phyloP scores from a whole-genome alignment of 768 basidiomycete species.

The Lepiota venenata region DNA sequence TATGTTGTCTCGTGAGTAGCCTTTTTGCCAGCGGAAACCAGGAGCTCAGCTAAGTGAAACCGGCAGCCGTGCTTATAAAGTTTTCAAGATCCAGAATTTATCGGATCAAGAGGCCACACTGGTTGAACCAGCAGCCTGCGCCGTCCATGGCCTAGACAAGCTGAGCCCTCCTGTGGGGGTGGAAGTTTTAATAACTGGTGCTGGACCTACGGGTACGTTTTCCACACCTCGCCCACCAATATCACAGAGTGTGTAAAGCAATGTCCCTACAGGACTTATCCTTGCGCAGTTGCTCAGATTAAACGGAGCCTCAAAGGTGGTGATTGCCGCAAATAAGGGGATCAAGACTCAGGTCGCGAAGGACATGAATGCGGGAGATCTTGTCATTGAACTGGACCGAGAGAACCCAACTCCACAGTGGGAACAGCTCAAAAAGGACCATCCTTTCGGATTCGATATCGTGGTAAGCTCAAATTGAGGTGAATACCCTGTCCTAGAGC shows the following conservation, averaged over 20 bases:
- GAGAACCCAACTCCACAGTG: conserved; percentile 73
- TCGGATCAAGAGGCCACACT: conserved; percentile 85
- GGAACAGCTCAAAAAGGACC: conserved; percentile 72
- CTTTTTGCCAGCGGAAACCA: conserved; percentile 1
- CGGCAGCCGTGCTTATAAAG: conserved; percentile 39
- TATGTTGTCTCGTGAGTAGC: conserved; percentile 75
- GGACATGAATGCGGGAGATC: conserved; percentile 74
- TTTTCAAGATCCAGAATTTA: conserved; percentile 89
- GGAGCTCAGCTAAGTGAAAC: too few relatives aligned
- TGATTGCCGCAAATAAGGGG: conserved; percentile 87
- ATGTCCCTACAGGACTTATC: conserved; percentile 47
- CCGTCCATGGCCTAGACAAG: conserved; percentile 90
- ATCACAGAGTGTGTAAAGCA: background rate
- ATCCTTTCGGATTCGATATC: conserved; percentile 87
- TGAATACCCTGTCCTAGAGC: too few relatives aligned
- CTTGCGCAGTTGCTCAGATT: conserved; percentile 85
- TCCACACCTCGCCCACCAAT: background rate
- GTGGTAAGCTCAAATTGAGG: conserved; percentile 35
- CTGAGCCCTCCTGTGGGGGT: conserved; percentile 77
- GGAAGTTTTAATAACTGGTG: conserved; percentile 81
- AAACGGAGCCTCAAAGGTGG: conserved; percentile 78
- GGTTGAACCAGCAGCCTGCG: conserved; percentile 88
- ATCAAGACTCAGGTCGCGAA: conserved; percentile 88
- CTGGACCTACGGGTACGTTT: conserved; percentile 64
- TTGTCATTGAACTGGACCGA: conserved; percentile 83